These are phyloP conservation scores for Aureobasidium subglaciale DNA, from an alignment of 2,329 filamentous ascomycete species.

Conservation along the genomic window DNA sequence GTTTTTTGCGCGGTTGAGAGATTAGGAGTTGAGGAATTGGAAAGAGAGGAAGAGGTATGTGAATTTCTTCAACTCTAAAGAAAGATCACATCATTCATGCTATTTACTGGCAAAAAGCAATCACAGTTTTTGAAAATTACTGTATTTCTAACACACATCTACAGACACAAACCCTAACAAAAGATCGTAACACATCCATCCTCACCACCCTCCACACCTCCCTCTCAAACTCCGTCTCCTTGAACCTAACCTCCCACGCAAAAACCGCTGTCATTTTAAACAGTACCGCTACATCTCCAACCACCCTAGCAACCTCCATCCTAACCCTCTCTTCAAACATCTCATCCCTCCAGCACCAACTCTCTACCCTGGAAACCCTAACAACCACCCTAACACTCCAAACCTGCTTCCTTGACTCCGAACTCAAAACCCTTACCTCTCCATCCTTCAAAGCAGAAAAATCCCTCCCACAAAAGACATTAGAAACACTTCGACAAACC, in stretches of 20 bases:
- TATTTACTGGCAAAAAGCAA: not conserved
- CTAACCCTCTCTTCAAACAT: constrained; percentile 17
- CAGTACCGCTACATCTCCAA: not conserved
- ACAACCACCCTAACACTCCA: constrained; percentile 22
- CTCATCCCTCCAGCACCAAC: constrained; percentile 25
- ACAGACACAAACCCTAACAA: no score
- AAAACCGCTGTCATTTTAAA: constrained; percentile 32
- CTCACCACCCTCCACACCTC: not conserved
- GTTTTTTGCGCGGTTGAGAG: constrained; percentile 54
- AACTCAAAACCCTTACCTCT: constrained; percentile 21
- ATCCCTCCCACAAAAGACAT: constrained; percentile 60
- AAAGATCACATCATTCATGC: no score
- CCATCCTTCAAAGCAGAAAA: constrained; percentile 41
- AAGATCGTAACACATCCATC: not conserved
- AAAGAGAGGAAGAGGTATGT: constrained; percentile 14
- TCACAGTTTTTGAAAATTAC: no score
- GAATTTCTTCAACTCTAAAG: no score
- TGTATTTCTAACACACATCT: no score
- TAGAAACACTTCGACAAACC: constrained; percentile 63
- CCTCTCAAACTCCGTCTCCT: constrained; percentile 15
- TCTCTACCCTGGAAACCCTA: no score
- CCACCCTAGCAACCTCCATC: constrained; percentile 10
- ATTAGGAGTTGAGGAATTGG: constrained; percentile 50
- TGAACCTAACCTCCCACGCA: constrained; percentile 31
- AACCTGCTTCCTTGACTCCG: constrained; percentile 20